A percentile compares a stretch with the other conserved stretches of the same genome.
phyloP scores from a whole-genome alignment of 202 grass and related monocot genomes.

The Dendrocalamus latiflorus region DNA sequence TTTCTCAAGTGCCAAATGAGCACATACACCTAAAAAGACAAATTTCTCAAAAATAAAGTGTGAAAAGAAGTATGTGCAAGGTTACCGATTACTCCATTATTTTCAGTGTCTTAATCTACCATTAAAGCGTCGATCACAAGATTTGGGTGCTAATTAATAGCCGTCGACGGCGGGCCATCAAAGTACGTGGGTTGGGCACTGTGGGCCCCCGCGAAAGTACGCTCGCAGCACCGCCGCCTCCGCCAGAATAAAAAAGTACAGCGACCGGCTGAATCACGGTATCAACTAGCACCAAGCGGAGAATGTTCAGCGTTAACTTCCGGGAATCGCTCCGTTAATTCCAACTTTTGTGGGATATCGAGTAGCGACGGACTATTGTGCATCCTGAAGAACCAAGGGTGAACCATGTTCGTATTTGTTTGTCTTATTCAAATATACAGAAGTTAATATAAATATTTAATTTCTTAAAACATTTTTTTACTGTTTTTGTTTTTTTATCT shows the following conservation, averaged over 20 bases:
- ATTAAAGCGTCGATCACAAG: background rate
- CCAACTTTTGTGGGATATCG: background rate
- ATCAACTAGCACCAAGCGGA: background rate
- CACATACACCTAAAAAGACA: background rate
- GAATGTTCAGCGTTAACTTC: background rate
- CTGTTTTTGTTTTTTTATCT: no score
- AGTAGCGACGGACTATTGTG: background rate
- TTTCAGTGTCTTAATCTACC: background rate
- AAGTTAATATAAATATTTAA: no score
- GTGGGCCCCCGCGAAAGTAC: background rate
- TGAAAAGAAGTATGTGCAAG: background rate
- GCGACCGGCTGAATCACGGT: background rate
- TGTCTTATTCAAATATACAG: no score
- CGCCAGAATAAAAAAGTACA: background rate
- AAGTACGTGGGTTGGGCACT: background rate
- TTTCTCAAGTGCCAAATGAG: background rate
- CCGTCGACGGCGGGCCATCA: background rate
- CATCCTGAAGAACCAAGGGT: background rate
- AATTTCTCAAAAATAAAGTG: background rate
- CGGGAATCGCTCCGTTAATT: background rate
- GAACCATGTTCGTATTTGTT: no score
- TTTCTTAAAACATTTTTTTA: no score
- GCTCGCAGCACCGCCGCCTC: background rate
- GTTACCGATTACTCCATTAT: background rate
- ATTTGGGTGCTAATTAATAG: background rate